phyloP scores from a whole-genome alignment of 1,284 basidiomycete species.

The Cutaneotrichosporon cavernicola region DNA sequence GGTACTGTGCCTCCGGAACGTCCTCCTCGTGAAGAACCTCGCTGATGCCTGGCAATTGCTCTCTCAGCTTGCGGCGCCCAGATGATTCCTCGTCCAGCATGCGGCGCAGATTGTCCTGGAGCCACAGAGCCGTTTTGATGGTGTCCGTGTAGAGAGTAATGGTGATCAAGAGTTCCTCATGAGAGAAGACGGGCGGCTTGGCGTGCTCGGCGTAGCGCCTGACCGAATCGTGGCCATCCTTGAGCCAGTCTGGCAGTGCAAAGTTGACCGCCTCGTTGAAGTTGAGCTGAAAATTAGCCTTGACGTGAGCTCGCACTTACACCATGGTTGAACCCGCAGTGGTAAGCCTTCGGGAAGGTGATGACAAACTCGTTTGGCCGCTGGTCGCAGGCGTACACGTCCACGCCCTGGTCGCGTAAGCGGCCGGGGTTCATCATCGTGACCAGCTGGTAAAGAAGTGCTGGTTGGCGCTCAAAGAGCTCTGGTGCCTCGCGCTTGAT shows the following conservation, averaged over 20 bases:
- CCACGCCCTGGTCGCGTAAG: conserved; percentile 83
- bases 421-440: conserved; percentile 96
- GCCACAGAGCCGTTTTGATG: conserved; percentile 91
- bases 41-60: conserved; percentile 58
- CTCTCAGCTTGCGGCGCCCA: conserved; percentile 61
- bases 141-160: conserved; percentile 89
- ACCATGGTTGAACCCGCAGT: conserved; percentile 98
- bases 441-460: conserved; percentile 94
- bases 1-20: conserved; percentile 86
- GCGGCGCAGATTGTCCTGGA: conserved; percentile 75
- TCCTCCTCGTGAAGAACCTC: conserved; percentile 78
- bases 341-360: conserved; percentile 97
- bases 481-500: conserved; percentile 95
- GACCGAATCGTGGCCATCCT: conserved; percentile 81
- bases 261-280: conserved; percentile 99
- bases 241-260: conserved; percentile 92
- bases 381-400: conserved; percentile 92
- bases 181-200: conserved; percentile 95
- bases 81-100: conserved; percentile 84
- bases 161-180: conserved; percentile 93
- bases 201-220: conserved; percentile 81
- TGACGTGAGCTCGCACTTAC: conserved; percentile 51
- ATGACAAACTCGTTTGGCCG: conserved; percentile 96
- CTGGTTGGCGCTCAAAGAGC: conserved; percentile 96
- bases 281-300: conserved; percentile 65